Base-by-base conservation (phyloP, 2,329 filamentous ascomycete species). In the Elsinoe fawcettii region DNA sequence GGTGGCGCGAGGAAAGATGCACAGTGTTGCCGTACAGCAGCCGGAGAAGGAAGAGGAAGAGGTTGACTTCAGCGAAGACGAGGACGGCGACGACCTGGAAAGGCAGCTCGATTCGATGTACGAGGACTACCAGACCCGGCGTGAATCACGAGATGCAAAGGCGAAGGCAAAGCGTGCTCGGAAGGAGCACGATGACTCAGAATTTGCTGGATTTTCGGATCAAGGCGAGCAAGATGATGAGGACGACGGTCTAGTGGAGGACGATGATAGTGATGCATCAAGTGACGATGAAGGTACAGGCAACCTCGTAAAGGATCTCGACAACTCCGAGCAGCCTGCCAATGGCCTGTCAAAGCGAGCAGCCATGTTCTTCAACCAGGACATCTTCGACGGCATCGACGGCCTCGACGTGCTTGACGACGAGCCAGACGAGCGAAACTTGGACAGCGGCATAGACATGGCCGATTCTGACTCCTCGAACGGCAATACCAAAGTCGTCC, bases 361-460 rank as follows among this genome's bases (percentile, higher is more conserved):
- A 7, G 82, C 86, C 8, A 81, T 86, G 60, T 99, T 99, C 74
- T 99, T 99, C 70, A 87, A 88, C 65, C 92, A 96, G 69, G 91
- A 96, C 63, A 86, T 99, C 39, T 99, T 99, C 77, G 85, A 91
- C 63, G 88, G 84, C 37, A 84, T 97, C 56, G 82, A 83, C 20
- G 87, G 82, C 0, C 71, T 86, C 18, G 82, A 83, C 20, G 87
- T 82, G 0, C 71, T 86, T 20, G 74, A 85, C 2, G 77, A 81
- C 23, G 75, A 74, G 8, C 73, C 76, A 8, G 74, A 74, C 2
- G 63, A 66, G 59, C 12, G 70, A 73, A 34, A 72, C 16, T 69
- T 74, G 32, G 76, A 77, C 55, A 75, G 70, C 43, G 70, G 71
- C 30, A 67, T 73, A 18, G 70, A 72, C 49, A 69, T 71, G 53